These are phyloP conservation scores for Alternaria metachromatica DNA, from an alignment of 2,329 filamentous ascomycete species.

Conservation along the genomic window DNA sequence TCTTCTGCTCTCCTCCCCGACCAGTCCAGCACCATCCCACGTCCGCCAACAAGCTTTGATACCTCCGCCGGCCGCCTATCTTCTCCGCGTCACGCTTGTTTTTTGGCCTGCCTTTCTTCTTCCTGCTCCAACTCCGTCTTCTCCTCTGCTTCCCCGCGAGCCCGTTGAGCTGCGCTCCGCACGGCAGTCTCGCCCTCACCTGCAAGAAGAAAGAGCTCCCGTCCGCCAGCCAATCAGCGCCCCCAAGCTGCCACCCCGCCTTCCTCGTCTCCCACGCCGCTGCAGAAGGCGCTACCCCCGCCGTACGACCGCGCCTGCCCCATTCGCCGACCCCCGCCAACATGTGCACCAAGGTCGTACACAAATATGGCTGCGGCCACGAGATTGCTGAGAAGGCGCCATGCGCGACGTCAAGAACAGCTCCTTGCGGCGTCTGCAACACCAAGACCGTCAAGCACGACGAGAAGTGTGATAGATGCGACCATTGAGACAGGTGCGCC, in stretches of 20 bases:
- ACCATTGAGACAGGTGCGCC: constrained; percentile 50
- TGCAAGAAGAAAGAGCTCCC: constrained; percentile 27
- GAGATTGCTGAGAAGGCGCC: constrained; percentile 51
- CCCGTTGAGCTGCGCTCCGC: constrained; percentile 19
- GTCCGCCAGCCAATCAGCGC: constrained; percentile 35
- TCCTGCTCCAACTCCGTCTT: not conserved
- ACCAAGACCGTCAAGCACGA: constrained; percentile 56
- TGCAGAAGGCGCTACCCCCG: constrained; percentile 30
- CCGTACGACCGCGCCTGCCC: constrained; percentile 26
- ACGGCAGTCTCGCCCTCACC: constrained; percentile 13
- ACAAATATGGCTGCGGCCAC: constrained; percentile 57
- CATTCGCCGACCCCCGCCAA: constrained; percentile 23
- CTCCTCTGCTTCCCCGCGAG: not conserved
- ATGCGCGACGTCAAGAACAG: constrained; percentile 55
- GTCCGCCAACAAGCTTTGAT: not conserved
- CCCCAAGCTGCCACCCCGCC: constrained; percentile 30
- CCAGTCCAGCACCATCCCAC: constrained; percentile 11
- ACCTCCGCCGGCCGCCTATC: not conserved
- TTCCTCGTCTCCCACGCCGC: constrained; percentile 25
- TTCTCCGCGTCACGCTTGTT: not conserved
- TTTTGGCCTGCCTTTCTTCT: not conserved
- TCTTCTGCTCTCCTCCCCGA: constrained; percentile 14
- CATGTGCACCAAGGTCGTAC: constrained; percentile 58
- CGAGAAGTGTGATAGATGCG: constrained; percentile 56
- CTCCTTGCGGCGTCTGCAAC: constrained; percentile 51